Evolutionary conservation across 1,139 yeast species (phyloP), one percentile per base, ranked within the genome.

Genomic region (Geotrichum cucujoidarum): DNA sequence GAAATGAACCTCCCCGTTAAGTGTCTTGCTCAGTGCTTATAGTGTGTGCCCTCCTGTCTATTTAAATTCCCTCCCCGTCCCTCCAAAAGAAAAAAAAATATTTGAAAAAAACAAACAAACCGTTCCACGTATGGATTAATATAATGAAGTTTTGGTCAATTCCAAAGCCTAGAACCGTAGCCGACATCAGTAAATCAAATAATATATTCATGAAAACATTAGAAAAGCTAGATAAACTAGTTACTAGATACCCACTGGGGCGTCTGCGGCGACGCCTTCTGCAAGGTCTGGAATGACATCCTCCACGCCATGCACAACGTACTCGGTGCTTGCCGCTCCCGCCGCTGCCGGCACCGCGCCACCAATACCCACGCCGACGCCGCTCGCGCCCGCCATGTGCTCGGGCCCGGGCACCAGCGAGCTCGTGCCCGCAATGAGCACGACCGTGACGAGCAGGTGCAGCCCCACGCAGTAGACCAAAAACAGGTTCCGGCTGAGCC

Each of bases 391-490:
- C 34, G 39, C 37, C 27, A 47, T 39, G 27, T 43, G 40, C 32
- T 40, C 43, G 10, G 53, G 46, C 13, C 45, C 36, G 10, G 50
- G 51, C 30, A 36, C 30, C 5, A 33, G 36, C 6, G 44, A 20
- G 24, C 46, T 37, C 10, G 80, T 75, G 25, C 80, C 73, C 57
- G 79, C 78, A 50, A 83, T 69, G 40, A 83, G 76, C 60, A 83
- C 75, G 53, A 80, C 60, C 80, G 86, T 77, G 22, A 88, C 86
- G 35, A 88, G 65, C 14, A 81, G 70, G 65, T 92, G 97, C 51
- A 92, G 69, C 3, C 84, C 83, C 14, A 81, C 60, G 58, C 95
- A 84, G 65, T 92, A 92, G 2, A 74, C 70, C 51, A 86, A 72
- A 63, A 89, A 88, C 31, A 86, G 63, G 74, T 82, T 76, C 58